Evolutionary conservation across 2,329 filamentous ascomycete genomes (phyloP).

Genomic region (Exophiala alcalophila): DNA sequence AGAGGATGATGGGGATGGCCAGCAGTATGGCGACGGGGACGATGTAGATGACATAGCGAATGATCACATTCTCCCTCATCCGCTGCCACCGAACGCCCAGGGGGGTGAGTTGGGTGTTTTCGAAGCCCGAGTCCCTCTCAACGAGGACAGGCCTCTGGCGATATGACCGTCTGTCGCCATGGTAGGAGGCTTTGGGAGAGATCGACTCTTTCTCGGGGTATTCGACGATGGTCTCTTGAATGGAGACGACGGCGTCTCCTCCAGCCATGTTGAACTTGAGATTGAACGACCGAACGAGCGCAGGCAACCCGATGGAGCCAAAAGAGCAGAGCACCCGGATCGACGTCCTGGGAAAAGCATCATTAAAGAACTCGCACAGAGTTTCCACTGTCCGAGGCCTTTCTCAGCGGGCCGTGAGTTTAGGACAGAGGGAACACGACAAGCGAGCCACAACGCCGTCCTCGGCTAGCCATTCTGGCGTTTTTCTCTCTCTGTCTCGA

Average conservation of each 20-base stretch:
- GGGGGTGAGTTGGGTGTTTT: slow-evolving; percentile 9
- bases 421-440: neutral
- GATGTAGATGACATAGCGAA: slow-evolving; percentile 24
- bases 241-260: slow-evolving; percentile 15
- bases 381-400: slow-evolving; percentile 2
- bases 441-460: slow-evolving; percentile 3
- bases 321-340: neutral
- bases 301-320: neutral
- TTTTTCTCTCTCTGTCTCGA: neutral
- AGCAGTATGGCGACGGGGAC: slow-evolving; percentile 20
- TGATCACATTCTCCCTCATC: slow-evolving; percentile 15
- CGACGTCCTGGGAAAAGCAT: neutral
- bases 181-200: neutral
- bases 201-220: slow-evolving; percentile 10
- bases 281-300: no score
- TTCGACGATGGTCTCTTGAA: slow-evolving; percentile 11
- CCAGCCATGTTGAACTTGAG: slow-evolving; percentile 13
- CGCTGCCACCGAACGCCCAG: slow-evolving; percentile 17
- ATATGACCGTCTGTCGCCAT: neutral
- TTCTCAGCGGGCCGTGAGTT: neutral
- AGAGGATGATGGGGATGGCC: slow-evolving; percentile 23
- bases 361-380: neutral
- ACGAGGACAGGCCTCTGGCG: neutral
- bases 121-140: slow-evolving; percentile 2
- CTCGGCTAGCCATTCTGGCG: no score